Conservation (phyloP, 192 early-diverging fungal genomes). For the Umbelopsis sp. region DNA sequence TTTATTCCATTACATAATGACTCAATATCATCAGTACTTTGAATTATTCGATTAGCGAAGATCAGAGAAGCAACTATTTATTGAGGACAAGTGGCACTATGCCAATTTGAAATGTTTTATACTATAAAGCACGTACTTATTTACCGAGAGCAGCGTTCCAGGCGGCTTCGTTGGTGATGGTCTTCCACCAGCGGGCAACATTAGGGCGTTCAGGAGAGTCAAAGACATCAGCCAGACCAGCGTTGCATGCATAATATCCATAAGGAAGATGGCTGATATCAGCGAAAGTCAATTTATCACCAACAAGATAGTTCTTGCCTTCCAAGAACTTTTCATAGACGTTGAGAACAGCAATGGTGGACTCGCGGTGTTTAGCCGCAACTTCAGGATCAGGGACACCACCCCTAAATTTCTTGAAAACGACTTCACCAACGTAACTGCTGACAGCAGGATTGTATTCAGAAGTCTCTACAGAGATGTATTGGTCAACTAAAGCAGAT, state of each 20-base stretch:
- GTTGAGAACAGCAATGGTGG: not conserved
- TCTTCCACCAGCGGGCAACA: slow-evolving; percentile 31
- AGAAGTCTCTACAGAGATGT: slow-evolving; percentile 23
- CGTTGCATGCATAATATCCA: not conserved
- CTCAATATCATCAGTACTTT: too few species aligned
- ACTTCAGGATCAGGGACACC: slow-evolving; percentile 2
- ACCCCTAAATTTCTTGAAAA: not conserved
- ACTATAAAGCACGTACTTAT: not conserved
- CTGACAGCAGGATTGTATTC: not conserved
- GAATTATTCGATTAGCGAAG: too few species aligned
- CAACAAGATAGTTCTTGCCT: slow-evolving; percentile 27
- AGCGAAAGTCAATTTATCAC: slow-evolving; percentile 18
- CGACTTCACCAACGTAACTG: not conserved
- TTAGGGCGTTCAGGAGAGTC: slow-evolving; percentile 19
- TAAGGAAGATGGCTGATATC: slow-evolving; percentile 25
- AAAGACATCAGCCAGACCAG: not conserved
- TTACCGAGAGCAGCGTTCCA: slow-evolving; percentile 9
- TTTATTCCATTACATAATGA: too few species aligned
- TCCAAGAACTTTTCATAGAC: slow-evolving; percentile 28
- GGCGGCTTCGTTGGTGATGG: not conserved
- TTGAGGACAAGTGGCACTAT: not conserved
- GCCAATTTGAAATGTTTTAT: not conserved
- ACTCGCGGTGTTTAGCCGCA: not conserved
- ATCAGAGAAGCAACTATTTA: not conserved
- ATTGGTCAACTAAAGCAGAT: slow-evolving; percentile 36